phyloP scores from a whole-genome alignment of 169 alveolate genomes.

The Pseudocohnilembus persalinus region DNA sequence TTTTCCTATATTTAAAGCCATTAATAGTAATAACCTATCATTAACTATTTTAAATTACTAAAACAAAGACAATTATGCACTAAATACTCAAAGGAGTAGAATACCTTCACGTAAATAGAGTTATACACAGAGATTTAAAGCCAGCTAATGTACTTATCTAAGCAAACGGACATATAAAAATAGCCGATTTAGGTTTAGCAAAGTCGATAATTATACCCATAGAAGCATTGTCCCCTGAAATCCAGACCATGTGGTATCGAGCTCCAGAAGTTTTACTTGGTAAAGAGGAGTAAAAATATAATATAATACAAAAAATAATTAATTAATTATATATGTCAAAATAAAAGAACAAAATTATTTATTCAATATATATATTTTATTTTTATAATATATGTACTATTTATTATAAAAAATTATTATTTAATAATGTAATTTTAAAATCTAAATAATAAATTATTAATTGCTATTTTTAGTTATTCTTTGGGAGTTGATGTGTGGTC shows the following conservation, averaged over 20 bases:
- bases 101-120: slow-evolving; percentile 71
- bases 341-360: too few species aligned
- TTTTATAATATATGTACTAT: too few species aligned
- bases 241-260: slow-evolving; percentile 97
- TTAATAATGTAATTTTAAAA: background rate
- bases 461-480: slow-evolving; percentile 77
- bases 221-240: slow-evolving; percentile 92
- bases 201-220: slow-evolving; percentile 82
- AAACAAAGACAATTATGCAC: slow-evolving; percentile 51
- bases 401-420: too few species aligned
- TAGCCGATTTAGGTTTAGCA: slow-evolving; percentile 73
- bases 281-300: slow-evolving; percentile 67
- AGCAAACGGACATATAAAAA: slow-evolving; percentile 55
- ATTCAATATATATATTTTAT: too few species aligned
- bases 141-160: slow-evolving; percentile 77
- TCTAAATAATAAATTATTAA: too few species aligned
- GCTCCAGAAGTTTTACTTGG: slow-evolving; percentile 98
- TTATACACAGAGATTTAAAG: slow-evolving; percentile 83
- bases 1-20: background rate
- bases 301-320: too few species aligned
- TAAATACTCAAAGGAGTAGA: slow-evolving; percentile 77
- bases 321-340: too few species aligned
- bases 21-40: background rate
- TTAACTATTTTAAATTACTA: too few species aligned
- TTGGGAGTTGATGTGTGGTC: slow-evolving; percentile 98